Evolutionary conservation across 495 filamentous ascomycete species (phyloP).

Genomic region (Aspergillus diversus): DNA sequence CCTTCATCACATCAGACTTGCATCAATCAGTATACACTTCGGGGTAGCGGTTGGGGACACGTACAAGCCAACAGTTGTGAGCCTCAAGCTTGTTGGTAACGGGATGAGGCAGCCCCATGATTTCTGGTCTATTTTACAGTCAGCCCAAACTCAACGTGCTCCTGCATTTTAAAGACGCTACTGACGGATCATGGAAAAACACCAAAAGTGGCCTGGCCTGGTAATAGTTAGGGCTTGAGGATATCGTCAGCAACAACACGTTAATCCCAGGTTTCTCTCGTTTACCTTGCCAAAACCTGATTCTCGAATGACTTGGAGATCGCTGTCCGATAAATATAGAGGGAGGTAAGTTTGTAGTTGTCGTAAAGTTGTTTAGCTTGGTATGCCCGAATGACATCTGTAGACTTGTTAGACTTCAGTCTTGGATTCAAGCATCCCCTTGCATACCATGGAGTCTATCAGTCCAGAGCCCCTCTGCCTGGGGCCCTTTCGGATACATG

Average conservation of each 20-base stretch:
- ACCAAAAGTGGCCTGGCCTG: constrained; percentile 63
- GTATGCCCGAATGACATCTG: constrained; percentile 73
- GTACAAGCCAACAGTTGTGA: constrained; percentile 85
- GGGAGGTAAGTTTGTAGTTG: constrained; percentile 70
- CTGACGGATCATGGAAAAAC: constrained; percentile 83
- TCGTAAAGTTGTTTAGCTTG: constrained; percentile 71
- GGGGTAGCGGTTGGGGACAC: constrained; percentile 37
- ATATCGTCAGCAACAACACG: constrained; percentile 1
- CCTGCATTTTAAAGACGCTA: constrained; percentile 12
- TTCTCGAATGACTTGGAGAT: constrained; percentile 82
- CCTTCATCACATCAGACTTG: constrained; percentile 76
- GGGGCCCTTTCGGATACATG: constrained; percentile 54
- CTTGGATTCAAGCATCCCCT: background rate
- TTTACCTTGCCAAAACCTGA: constrained; percentile 83
- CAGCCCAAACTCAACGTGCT: constrained; percentile 9
- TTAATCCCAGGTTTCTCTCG: background rate
- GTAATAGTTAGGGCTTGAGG: constrained; percentile 55
- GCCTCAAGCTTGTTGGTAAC: constrained; percentile 71
- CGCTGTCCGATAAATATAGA: constrained; percentile 70
- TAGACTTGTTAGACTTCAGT: constrained; percentile 13
- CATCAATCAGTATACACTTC: constrained; percentile 41
- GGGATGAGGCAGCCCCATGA: constrained; percentile 68
- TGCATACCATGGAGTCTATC: constrained; percentile 59
- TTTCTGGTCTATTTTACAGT: constrained; percentile 61
- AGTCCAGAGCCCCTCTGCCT: constrained; percentile 36